Evolutionary conservation across 2,329 filamentous ascomycete genomes (phyloP).

Genomic region (Taxawa tesnikishii): DNA sequence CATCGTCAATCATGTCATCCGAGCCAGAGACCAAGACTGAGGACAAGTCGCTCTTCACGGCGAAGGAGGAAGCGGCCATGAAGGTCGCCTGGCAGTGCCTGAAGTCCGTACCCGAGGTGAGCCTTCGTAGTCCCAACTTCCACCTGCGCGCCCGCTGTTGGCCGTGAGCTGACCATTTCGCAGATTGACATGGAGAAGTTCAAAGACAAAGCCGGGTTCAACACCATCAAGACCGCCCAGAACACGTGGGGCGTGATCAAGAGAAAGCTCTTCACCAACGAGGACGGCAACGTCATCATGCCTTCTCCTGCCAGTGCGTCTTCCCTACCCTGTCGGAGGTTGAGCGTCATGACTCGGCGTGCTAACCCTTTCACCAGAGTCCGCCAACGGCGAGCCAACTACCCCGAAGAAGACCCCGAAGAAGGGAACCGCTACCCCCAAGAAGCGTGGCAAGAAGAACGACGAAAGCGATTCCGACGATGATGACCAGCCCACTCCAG

Average conservation of each 20-base stretch:
- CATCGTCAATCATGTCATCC: neutral
- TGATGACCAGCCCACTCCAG: slow-evolving; percentile 7
- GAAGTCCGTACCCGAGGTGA: slow-evolving; percentile 18
- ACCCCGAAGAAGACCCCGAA: slow-evolving; percentile 12
- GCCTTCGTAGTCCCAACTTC: too few relatives aligned
- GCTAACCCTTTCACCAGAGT: slow-evolving; percentile 3
- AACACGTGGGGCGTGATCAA: slow-evolving; percentile 23
- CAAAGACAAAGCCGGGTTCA: slow-evolving; percentile 14
- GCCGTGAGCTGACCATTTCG: too few relatives aligned
- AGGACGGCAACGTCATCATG: slow-evolving; percentile 7
- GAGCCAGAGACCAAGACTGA: neutral
- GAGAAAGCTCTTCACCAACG: slow-evolving; percentile 17
- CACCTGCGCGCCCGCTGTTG: too few relatives aligned
- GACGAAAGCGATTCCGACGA: slow-evolving; percentile 9
- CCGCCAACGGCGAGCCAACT: slow-evolving; percentile 3
- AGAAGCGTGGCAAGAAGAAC: slow-evolving; percentile 14
- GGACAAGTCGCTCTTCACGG: slow-evolving; percentile 12
- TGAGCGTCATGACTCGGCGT: neutral
- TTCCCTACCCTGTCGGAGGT: neutral
- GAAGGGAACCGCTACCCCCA: neutral
- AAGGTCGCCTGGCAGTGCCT: slow-evolving; percentile 19
- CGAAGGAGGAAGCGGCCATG: slow-evolving; percentile 16
- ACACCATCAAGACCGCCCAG: slow-evolving; percentile 17
- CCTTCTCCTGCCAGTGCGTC: neutral
- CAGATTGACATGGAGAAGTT: slow-evolving; percentile 19